Percentiles rank a stretch among this genome's conserved stretches.
phyloP scores from a whole-genome alignment of 371 early-diverging fungal genomes.

The Mortierella polycephala region DNA sequence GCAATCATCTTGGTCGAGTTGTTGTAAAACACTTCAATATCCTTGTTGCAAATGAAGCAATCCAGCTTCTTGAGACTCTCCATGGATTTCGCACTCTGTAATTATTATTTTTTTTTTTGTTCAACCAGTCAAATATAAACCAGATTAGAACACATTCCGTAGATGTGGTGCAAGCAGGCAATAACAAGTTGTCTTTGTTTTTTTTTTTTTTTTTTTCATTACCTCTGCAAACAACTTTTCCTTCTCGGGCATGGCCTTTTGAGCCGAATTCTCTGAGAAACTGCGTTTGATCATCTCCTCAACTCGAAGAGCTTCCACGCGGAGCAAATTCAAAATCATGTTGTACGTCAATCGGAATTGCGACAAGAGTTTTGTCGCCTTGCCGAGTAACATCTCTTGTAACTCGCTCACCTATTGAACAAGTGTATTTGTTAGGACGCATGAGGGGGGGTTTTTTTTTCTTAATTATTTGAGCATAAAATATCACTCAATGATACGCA shows the following conservation, averaged over 20 bases:
- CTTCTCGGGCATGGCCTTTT: conserved; percentile 83
- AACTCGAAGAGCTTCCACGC: conserved; percentile 97
- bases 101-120: conserved; percentile 36
- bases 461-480: background rate
- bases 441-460: background rate
- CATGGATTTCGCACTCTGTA: conserved; percentile 65
- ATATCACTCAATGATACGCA: background rate
- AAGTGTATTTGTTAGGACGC: no score
- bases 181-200: background rate
- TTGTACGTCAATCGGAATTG: conserved; percentile 99
- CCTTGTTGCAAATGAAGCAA: conserved; percentile 86
- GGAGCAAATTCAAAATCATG: conserved; percentile 98
- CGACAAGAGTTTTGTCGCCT: conserved; percentile 91
- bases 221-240: conserved; percentile 68
- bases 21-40: conserved; percentile 81
- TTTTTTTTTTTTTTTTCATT: no score
- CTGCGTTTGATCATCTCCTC: conserved; percentile 98
- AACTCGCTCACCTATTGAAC: conserved; percentile 61
- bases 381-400: conserved; percentile 85
- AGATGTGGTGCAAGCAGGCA: background rate
- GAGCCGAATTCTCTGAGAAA: conserved; percentile 92
- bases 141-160: background rate
- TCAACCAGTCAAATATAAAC: conserved; percentile 7
- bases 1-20: conserved; percentile 66
- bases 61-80: conserved; percentile 72